These are phyloP conservation scores for Colletotrichum sp. DNA, from an alignment of 2,329 filamentous ascomycete genomes.

Conservation along the genomic window DNA sequence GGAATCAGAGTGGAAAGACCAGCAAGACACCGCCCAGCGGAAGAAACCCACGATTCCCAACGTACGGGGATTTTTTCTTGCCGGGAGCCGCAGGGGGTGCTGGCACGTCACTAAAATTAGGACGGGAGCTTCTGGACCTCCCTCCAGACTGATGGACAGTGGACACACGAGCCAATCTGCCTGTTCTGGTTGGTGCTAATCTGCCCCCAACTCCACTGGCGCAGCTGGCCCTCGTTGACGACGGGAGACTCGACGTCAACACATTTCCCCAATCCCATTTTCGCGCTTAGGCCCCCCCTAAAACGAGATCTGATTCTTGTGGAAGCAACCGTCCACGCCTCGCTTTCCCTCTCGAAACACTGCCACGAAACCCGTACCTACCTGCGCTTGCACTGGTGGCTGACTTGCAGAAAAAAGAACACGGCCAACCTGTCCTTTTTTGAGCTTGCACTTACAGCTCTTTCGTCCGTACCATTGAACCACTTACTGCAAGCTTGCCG, in stretches of 20 bases:
- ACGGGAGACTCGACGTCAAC: neutral
- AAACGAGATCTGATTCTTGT: constrained; percentile 8
- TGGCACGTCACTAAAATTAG: constrained; percentile 12
- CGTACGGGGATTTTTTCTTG: neutral
- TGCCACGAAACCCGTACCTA: neutral
- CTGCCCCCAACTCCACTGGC: neutral
- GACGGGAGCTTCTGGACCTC: neutral
- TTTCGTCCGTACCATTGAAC: neutral
- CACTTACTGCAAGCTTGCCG: neutral
- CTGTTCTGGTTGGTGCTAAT: neutral
- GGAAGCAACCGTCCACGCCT: neutral
- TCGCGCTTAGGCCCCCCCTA: constrained; percentile 4
- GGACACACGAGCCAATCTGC: neutral
- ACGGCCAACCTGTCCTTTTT: constrained; percentile 10
- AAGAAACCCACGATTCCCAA: neutral
- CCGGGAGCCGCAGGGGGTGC: neutral
- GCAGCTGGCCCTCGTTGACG: neutral
- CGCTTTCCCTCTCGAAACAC: neutral
- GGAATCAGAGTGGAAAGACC: neutral
- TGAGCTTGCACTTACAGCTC: neutral
- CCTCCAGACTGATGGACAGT: neutral
- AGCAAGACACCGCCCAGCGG: neutral
- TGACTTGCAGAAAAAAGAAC: neutral
- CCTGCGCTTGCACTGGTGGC: neutral
- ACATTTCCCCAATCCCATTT: constrained; percentile 2